phyloP scores from a whole-genome alignment of 2,329 filamentous ascomycete genomes.

The Colletotrichum sp. region DNA sequence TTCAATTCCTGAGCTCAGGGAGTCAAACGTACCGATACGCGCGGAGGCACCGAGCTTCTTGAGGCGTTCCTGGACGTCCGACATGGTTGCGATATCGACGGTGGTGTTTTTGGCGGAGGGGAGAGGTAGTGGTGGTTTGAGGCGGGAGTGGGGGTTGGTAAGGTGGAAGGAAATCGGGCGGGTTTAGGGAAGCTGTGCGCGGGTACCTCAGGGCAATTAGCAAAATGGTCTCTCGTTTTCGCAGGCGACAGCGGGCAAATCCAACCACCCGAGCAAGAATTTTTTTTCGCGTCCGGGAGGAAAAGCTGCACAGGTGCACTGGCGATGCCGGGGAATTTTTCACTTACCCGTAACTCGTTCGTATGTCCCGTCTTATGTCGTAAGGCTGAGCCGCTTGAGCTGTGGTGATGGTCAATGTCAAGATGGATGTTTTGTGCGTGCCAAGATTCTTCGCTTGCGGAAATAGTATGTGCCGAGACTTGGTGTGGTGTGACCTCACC shows the following conservation, averaged over 20 bases:
- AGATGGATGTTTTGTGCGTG: conserved; percentile 23
- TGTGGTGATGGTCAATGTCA: conserved; percentile 6
- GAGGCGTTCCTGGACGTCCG: conserved; percentile 62
- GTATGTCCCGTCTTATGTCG: conserved; percentile 13
- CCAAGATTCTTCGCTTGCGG: conserved; percentile 24
- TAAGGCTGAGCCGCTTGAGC: conserved; percentile 18
- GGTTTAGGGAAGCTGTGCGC: conserved; percentile 15
- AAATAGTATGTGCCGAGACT: conserved; percentile 20
- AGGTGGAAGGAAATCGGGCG: conserved; percentile 18
- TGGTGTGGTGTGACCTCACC: not conserved
- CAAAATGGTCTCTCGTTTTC: conserved; percentile 15
- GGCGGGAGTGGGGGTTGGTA: conserved; percentile 29
- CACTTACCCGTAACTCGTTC: conserved; percentile 6
- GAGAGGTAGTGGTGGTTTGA: conserved; percentile 10
- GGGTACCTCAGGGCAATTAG: conserved; percentile 20
- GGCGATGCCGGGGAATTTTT: not conserved
- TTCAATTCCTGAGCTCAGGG: not conserved
- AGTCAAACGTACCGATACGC: conserved; percentile 65
- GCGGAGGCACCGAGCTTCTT: conserved; percentile 61
- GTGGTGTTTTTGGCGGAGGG: not conserved
- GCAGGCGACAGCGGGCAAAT: conserved; percentile 8
- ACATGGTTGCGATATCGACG: conserved; percentile 44
- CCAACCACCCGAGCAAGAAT: not conserved
- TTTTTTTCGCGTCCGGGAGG: not conserved
- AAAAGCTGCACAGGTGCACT: not conserved